A percentile compares a stretch with the other conserved stretches of the same genome.
These are phyloP conservation scores for Malus hybrid DNA, from an alignment of 331 rosid species.

Conservation along the genomic window DNA sequence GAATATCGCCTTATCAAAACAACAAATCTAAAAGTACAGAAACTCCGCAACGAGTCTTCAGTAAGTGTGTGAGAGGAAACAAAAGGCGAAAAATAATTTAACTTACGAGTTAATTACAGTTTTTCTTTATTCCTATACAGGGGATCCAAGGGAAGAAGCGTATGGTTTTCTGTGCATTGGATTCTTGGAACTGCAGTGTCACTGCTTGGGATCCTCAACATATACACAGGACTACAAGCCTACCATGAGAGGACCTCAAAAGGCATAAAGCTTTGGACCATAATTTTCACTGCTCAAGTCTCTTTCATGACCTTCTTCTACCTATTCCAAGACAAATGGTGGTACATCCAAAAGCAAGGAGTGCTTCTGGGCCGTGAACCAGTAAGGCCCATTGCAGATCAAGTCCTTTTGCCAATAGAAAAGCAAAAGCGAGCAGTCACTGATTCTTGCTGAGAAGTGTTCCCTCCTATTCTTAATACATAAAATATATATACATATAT, in stretches of 20 bases:
- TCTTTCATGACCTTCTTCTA: conserved; percentile 50
- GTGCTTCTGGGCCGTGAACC: conserved; percentile 39
- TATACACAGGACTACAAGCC: conserved; percentile 69
- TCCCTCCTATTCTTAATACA: no score
- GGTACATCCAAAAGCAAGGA: conserved; percentile 58
- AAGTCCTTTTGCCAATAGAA: conserved; percentile 23
- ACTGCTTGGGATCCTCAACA: conserved; percentile 57
- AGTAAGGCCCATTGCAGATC: conserved; percentile 6
- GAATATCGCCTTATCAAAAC: background rate
- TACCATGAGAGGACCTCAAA: conserved; percentile 69
- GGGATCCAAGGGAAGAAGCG: conserved; percentile 62
- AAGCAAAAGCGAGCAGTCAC: conserved; percentile 30
- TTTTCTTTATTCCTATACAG: conserved; percentile 17
- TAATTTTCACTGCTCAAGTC: conserved; percentile 58
- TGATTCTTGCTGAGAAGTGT: conserved; percentile 38
- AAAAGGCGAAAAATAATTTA: background rate
- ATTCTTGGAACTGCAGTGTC: conserved; percentile 55
- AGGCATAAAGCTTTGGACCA: conserved; percentile 48
- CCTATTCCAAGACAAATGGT: conserved; percentile 89
- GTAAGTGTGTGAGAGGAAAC: background rate
- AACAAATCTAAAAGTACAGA: no score
- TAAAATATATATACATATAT: no score
- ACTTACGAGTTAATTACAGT: background rate
- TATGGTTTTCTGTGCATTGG: conserved; percentile 79
- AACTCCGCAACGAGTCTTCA: background rate